These are phyloP conservation scores for Ilex asprella DNA, from an alignment of 257 asterid genomes.

Conservation along the genomic window DNA sequence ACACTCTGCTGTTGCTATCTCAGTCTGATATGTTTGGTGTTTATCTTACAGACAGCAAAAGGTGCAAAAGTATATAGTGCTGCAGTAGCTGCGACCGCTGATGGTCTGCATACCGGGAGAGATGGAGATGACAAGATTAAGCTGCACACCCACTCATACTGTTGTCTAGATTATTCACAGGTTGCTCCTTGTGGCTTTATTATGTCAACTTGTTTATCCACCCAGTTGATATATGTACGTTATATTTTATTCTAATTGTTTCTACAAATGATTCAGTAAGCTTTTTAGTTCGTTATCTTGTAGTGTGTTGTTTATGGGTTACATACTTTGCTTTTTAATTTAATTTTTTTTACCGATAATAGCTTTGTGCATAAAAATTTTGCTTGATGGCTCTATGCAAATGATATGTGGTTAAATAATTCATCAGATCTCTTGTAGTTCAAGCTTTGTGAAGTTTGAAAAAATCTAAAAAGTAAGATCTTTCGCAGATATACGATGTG, in stretches of 20 bases:
- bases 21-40: not conserved
- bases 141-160: constrained; percentile 86
- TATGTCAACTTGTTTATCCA: constrained; percentile 6
- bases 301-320: too few relatives aligned
- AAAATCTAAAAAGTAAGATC: not conserved
- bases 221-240: constrained; percentile 2
- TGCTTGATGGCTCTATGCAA: too few relatives aligned
- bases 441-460: not conserved
- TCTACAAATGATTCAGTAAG: too few relatives aligned
- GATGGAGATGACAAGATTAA: constrained; percentile 84
- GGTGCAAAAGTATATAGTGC: constrained; percentile 79
- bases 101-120: constrained; percentile 53
- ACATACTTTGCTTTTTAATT: too few relatives aligned
- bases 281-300: too few relatives aligned
- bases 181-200: constrained; percentile 27
- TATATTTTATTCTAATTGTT: too few relatives aligned
- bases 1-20: constrained; percentile 11
- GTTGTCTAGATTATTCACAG: constrained; percentile 92
- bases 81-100: constrained; percentile 65
- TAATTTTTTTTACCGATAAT: too few relatives aligned
- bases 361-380: too few relatives aligned
- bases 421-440: too few relatives aligned
- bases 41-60: constrained; percentile 56
- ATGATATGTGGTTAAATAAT: too few relatives aligned
- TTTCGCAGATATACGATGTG: constrained; percentile 79